phyloP scores from a whole-genome alignment of 371 early-diverging fungal species.

The Mucor saturninus region DNA sequence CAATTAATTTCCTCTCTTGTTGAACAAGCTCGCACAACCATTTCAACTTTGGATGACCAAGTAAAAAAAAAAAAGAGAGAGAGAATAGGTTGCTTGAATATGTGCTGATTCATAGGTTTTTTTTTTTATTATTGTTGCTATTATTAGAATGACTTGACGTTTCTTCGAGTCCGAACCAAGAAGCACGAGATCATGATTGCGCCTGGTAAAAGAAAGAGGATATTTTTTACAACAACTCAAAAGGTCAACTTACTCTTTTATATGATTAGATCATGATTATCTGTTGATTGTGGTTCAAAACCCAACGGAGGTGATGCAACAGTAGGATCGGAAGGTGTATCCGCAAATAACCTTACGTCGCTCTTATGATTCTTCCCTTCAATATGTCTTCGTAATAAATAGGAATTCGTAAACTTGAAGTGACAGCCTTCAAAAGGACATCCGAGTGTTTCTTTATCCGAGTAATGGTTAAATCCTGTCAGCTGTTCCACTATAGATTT shows the following conservation, averaged over 20 bases:
- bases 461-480: slow-evolving; percentile 21
- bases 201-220: slow-evolving; percentile 63
- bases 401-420: slow-evolving; percentile 22
- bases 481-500: slow-evolving; percentile 26
- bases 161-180: slow-evolving; percentile 89
- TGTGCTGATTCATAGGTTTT: too few species aligned
- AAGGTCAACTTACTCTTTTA: not conserved
- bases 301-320: slow-evolving; percentile 57
- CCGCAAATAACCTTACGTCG: slow-evolving; percentile 19
- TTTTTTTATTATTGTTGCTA: not conserved
- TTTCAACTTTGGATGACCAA: slow-evolving; percentile 45
- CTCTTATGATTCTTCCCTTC: slow-evolving; percentile 31
- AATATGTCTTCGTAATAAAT: slow-evolving; percentile 40
- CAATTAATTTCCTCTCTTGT: slow-evolving; percentile 42
- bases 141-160: slow-evolving; percentile 87
- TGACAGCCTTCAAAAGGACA: slow-evolving; percentile 33
- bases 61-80: slow-evolving; percentile 11
- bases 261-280: slow-evolving; percentile 78
- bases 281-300: slow-evolving; percentile 89
- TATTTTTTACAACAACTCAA: not conserved
- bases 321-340: slow-evolving; percentile 5
- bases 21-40: slow-evolving; percentile 41
- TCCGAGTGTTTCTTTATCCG: slow-evolving; percentile 15
- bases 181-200: slow-evolving; percentile 96
- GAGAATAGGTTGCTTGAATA: too few species aligned